A percentile compares a stretch with the other conserved stretches of the same genome.
Evolutionary conservation across 2,329 filamentous ascomycete genomes (phyloP).

Genomic region (Colletotrichum graminicola): DNA sequence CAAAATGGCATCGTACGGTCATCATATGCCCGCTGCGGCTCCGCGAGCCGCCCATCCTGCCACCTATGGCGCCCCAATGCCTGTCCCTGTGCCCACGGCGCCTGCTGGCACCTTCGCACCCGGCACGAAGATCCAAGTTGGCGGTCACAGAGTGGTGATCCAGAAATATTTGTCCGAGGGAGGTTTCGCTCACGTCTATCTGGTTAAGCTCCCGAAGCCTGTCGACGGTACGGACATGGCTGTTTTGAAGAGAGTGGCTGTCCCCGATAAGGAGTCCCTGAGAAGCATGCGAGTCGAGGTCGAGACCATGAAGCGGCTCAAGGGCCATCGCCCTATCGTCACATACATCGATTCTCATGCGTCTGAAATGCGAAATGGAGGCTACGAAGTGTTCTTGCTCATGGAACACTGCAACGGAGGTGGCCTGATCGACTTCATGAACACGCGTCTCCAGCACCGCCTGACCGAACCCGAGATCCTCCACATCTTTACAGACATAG

Average conservation of each 20-base stretch:
- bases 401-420: conserved; percentile 98
- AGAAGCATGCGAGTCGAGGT: conserved; percentile 98
- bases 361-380: conserved; percentile 90
- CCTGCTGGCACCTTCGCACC: conserved; percentile 91
- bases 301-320: conserved; percentile 99
- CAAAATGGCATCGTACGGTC: conserved; percentile 41
- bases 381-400: conserved; percentile 97
- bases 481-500: conserved; percentile 95
- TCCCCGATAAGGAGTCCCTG: conserved; percentile 94
- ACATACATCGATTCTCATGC: conserved; percentile 99
- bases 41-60: conserved; percentile 51
- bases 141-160: conserved; percentile 90
- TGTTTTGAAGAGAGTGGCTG: conserved; percentile 94
- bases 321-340: conserved; percentile 95
- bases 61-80: conserved; percentile 58
- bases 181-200: conserved; percentile 97
- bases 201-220: conserved; percentile 85
- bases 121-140: conserved; percentile 97
- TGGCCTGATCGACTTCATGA: conserved; percentile 99
- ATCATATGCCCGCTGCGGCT: conserved; percentile 39
- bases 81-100: conserved; percentile 56
- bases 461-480: conserved; percentile 98
- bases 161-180: conserved; percentile 98
- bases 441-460: conserved; percentile 94
- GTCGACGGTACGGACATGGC: conserved; percentile 83